Percentiles rank a stretch among this genome's conserved stretches.
These are phyloP conservation scores for Boletus vermiculosoides DNA, from an alignment of 768 basidiomycete species.

Conservation along the genomic window DNA sequence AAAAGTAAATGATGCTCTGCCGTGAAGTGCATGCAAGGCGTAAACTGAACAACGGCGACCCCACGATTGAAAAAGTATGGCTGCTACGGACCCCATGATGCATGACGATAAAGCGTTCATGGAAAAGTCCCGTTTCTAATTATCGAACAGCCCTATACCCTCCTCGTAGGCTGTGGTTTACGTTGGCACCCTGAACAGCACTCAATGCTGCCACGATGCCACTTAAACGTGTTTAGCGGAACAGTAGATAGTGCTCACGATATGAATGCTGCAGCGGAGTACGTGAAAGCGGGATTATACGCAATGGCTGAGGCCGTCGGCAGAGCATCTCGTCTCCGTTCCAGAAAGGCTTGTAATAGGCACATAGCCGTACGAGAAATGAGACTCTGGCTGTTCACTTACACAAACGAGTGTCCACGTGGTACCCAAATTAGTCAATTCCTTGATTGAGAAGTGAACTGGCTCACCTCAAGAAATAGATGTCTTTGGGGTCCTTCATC, in stretches of 20 bases:
- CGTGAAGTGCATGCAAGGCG: conserved; percentile 20
- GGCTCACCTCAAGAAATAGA: conserved; percentile 16
- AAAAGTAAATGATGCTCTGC: conserved; percentile 17
- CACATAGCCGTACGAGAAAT: conserved; percentile 12
- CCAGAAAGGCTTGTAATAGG: conserved; percentile 10
- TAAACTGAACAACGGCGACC: conserved; percentile 7
- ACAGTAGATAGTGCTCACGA: conserved; percentile 14
- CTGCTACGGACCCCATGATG: conserved; percentile 14
- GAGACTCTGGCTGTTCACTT: conserved; percentile 3
- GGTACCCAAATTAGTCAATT: conserved; percentile 4
- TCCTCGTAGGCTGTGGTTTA: conserved; percentile 28
- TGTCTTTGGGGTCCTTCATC: conserved; percentile 26
- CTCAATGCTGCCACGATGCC: conserved; percentile 19
- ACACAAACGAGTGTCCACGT: conserved; percentile 17
- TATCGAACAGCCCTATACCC: conserved; percentile 24
- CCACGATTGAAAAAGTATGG: conserved; percentile 11
- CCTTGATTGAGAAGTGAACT: conserved; percentile 15
- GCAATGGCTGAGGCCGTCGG: conserved; percentile 21
- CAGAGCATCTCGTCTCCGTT: conserved; percentile 23
- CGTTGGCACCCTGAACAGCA: conserved; percentile 30
- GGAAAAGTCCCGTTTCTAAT: conserved; percentile 14
- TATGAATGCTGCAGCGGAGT: conserved; percentile 23
- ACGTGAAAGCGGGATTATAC: conserved; percentile 28
- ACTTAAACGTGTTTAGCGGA: conserved; percentile 21
- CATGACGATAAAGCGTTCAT: conserved; percentile 16